phyloP scores from a whole-genome alignment of 352 stramenopile species.

The Phytopythium helicoides region DNA sequence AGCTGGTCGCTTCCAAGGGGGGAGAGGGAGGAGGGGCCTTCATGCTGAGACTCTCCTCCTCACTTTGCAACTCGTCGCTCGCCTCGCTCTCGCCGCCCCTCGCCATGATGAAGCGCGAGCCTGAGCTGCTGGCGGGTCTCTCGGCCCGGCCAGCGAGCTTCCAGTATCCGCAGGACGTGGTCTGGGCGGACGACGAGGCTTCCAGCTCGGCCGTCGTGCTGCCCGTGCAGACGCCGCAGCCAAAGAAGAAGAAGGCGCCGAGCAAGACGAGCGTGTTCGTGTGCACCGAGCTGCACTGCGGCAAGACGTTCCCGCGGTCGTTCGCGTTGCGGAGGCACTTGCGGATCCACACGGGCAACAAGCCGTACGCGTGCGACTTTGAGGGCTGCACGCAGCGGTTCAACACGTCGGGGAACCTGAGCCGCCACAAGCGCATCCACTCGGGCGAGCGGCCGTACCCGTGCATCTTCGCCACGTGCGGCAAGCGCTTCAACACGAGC shows the following conservation, averaged over 20 bases:
- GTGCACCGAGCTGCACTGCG: conserved; percentile 74
- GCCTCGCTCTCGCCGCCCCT: too few species aligned
- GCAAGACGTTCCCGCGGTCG: conserved; percentile 80
- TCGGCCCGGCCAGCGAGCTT: not conserved
- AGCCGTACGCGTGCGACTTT: conserved; percentile 79
- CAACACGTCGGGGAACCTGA: conserved; percentile 87
- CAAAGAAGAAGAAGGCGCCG: conserved; percentile 31
- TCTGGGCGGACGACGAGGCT: not conserved
- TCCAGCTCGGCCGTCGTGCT: conserved; percentile 7
- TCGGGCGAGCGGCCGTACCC: conserved; percentile 80
- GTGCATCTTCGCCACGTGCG: conserved; percentile 72
- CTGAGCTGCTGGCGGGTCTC: not conserved
- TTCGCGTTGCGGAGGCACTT: conserved; percentile 82
- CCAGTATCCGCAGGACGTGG: conserved; percentile 2
- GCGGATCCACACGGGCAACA: conserved; percentile 83
- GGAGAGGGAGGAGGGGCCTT: not conserved
- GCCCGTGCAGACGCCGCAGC: conserved; percentile 2
- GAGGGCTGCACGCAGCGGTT: conserved; percentile 75
- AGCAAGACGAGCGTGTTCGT: conserved; percentile 62
- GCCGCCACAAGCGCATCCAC: conserved; percentile 87
- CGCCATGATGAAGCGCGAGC: conserved; percentile 8
- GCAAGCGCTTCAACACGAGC: conserved; percentile 87
- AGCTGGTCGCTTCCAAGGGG: too few species aligned
- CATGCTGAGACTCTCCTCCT: not conserved
- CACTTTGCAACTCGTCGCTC: conserved; percentile 4